Evolutionary conservation across 2,329 filamentous ascomycete species (phyloP), one percentile per base, ranked within the genome.

Genomic region (Exserohilum turcica): DNA sequence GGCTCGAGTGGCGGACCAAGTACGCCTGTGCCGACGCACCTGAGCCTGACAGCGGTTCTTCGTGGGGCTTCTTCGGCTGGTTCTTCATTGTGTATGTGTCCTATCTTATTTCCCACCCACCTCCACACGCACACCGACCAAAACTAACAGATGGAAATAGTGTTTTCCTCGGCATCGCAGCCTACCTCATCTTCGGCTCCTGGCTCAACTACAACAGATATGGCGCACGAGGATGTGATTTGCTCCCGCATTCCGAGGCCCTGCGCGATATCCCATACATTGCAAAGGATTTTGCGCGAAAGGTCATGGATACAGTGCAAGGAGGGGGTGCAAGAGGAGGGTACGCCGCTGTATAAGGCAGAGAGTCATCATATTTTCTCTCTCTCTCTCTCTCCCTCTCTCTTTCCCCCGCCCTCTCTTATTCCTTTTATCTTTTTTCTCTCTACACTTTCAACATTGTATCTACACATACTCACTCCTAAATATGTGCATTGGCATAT

Each of bases 171-270:
- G 85, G 85, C 39, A 88, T 86, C 35, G 91, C 94, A 2, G 80
- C 92, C 19, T 99, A 97, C 78, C 87, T 99, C 61, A 96, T 97
- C 74, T 97, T 97, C 71, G 92, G 93, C 60, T 96, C 92, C 16
- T 99, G 94, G 94, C 86, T 97, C 74, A 97, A 97, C 80, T 97
- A 97, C 82, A 97, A 92, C 79, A 90, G 92, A 57, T 96, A 96
- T 76, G 93, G 93, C 42, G 92, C 93, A 46, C 84, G 93, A 38
- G 94, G 94, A 52, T 97, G 92, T 92, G 94, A 97, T 68, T 82
- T 97, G 15, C 81, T 97, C 15, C 94, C 94, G 12, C 93, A 97
- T 72, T 90, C 90, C 61, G 94, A 99, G 74, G 89, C 90, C 0
- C 89, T 97, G 65, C 87, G 93, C 60, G 94, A 99, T 70, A 78